A percentile compares a stretch with the other conserved stretches of the same genome.
These are phyloP conservation scores for Fraxinus nigra DNA, from an alignment of 305 asterid species.

Conservation along the genomic window DNA sequence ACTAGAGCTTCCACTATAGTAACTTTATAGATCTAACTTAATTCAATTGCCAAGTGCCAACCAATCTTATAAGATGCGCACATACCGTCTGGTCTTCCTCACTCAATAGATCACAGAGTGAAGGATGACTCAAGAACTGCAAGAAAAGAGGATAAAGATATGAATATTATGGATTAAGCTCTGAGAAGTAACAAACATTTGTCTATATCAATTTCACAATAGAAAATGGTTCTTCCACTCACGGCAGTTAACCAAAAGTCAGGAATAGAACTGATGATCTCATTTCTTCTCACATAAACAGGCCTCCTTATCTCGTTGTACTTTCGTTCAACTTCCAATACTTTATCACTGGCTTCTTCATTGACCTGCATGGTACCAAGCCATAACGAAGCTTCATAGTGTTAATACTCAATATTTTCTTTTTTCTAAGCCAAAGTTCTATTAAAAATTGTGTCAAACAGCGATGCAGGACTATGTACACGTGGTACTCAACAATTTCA, in stretches of 20 bases:
- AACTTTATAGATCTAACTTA: slow-evolving; percentile 1
- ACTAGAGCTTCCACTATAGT: neutral
- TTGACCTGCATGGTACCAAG: slow-evolving; percentile 40
- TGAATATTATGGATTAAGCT: slow-evolving; percentile 1
- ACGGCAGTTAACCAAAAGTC: slow-evolving; percentile 65
- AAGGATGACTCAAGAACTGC: slow-evolving; percentile 65
- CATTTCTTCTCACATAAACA: slow-evolving; percentile 43
- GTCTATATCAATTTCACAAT: slow-evolving; percentile 19
- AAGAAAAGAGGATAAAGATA: slow-evolving; percentile 12
- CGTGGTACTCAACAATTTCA: neutral
- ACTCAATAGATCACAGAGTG: slow-evolving; percentile 43
- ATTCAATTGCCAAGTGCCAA: slow-evolving; percentile 6
- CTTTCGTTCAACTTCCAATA: slow-evolving; percentile 46
- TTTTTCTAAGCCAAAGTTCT: neutral
- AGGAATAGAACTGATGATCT: slow-evolving; percentile 48
- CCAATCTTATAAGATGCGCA: neutral
- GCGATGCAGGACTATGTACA: neutral
- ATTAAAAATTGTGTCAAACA: neutral
- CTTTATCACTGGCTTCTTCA: slow-evolving; percentile 45
- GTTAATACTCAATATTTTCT: neutral
- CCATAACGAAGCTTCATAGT: slow-evolving; percentile 14
- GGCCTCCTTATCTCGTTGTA: slow-evolving; percentile 47
- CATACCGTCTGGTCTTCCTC: slow-evolving; percentile 55
- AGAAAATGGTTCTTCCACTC: slow-evolving; percentile 24
- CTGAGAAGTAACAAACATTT: neutral